Evolutionary conservation across 495 filamentous ascomycete species (phyloP), one percentile per base, ranked within the genome.

Genomic region (Penicillium macrosclerotiorum): DNA sequence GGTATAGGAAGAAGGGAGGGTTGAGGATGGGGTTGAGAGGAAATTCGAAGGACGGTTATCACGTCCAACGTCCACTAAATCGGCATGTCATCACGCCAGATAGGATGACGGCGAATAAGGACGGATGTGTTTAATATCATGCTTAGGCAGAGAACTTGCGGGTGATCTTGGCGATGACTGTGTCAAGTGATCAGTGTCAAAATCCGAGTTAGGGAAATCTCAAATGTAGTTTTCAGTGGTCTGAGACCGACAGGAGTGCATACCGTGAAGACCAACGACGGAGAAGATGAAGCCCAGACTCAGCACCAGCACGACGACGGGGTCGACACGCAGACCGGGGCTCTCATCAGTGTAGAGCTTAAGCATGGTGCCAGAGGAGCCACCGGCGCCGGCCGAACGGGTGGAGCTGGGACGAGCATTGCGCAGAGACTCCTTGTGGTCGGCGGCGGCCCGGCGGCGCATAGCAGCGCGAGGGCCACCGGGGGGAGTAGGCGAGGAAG

Each of bases 271-370:
- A 56, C 89, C 90, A 58, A 98, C 93, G 64, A 98, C 93, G 57
- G 88, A 93, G 75, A 97, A 95, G 67, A 98, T 98, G 72, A 98
- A 98, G 32, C 92, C 93, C 51, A 98, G 77, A 51, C 85, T 90
- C 52, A 98, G 79, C 49, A 95, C 91, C 61, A 98, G 75, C 34
- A 98, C 93, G 39, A 98, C 90, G 27, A 98, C 91, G 14, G 93
- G 93, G 64, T 98, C 93, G 46, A 98, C 93, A 68, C 95, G 92
- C 52, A 98, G 72, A 48, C 93, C 93, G 45, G 94, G 92, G 51
- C 84, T 89, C 78, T 98, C 93, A 62, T 98, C 93, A 29, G 93
- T 98, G 80, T 98, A 98, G n/a, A 98, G 86, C 69, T 92, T 89
- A 68, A 98, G 80, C 93, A 98, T 98, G 34, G 93, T 98, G 67